These are phyloP conservation scores for Pistacia atlantica DNA, from an alignment of 345 rosid species.

Conservation along the genomic window DNA sequence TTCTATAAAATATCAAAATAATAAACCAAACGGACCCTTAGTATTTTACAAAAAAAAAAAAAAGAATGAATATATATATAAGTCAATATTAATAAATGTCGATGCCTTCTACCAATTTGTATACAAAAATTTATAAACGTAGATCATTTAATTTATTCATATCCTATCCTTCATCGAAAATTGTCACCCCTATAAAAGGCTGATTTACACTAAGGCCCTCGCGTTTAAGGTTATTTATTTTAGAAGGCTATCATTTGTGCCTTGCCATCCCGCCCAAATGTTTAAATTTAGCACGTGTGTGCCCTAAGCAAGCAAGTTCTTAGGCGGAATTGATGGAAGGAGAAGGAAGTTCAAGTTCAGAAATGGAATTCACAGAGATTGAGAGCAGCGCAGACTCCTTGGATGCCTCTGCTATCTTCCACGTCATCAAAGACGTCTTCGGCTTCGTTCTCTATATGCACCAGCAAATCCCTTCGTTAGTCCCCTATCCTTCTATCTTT, in stretches of 20 bases:
- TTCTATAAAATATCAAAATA: too few relatives aligned
- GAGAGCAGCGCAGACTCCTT: constrained; percentile 48
- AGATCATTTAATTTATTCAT: not conserved
- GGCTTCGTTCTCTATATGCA: constrained; percentile 93
- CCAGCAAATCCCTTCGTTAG: constrained; percentile 93
- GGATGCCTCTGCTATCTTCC: constrained; percentile 54
- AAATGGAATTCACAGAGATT: constrained; percentile 45
- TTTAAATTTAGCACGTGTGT: not conserved
- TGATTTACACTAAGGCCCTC: not conserved
- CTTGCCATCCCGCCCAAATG: constrained; percentile 18
- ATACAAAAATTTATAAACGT: too few relatives aligned
- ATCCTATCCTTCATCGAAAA: too few relatives aligned
- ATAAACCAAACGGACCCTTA: too few relatives aligned
- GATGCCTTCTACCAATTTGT: too few relatives aligned
- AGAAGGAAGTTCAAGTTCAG: constrained; percentile 39
- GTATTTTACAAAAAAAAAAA: too few relatives aligned
- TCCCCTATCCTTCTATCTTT: constrained; percentile 5
- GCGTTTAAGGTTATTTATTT: not conserved
- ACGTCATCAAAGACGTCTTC: constrained; percentile 58
- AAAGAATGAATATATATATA: too few relatives aligned
- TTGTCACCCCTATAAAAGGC: too few relatives aligned
- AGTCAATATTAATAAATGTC: too few relatives aligned
- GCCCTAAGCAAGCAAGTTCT: not conserved
- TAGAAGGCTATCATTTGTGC: not conserved
- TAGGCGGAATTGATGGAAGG: constrained; percentile 37